Percentiles rank a stretch among this genome's conserved stretches.
Evolutionary conservation across 352 stramenopile genomes (phyloP).

Genomic region (Hyaloperonospora brassicae): DNA sequence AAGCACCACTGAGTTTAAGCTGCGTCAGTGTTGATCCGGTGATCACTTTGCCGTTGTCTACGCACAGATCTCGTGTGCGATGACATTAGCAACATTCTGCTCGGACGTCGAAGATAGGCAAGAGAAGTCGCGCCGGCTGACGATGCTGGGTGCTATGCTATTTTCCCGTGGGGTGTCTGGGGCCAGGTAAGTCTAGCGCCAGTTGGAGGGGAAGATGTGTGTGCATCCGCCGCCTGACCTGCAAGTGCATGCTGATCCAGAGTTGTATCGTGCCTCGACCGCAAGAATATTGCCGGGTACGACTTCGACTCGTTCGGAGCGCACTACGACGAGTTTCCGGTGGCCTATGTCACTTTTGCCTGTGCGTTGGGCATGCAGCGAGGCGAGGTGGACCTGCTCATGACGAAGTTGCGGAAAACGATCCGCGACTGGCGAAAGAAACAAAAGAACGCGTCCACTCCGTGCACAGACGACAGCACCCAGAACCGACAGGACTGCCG

Average conservation of each 20-base stretch:
- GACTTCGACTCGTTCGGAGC: constrained; percentile 92
- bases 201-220: neutral
- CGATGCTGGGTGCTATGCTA: constrained; percentile 97
- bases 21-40: neutral
- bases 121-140: constrained; percentile 41
- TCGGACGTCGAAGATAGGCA: constrained; percentile 15
- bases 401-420: constrained; percentile 87
- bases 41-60: constrained; percentile 1
- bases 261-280: constrained; percentile 82
- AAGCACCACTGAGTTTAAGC: neutral
- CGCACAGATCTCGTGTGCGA: constrained; percentile 68
- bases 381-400: constrained; percentile 89
- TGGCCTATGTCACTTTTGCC: constrained; percentile 94
- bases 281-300: constrained; percentile 86
- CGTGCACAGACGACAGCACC: constrained; percentile 1
- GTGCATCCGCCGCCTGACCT: constrained; percentile 2
- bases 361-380: constrained; percentile 92
- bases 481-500: neutral
- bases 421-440: constrained; percentile 80
- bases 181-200: constrained; percentile 47
- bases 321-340: constrained; percentile 77
- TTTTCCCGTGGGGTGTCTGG: constrained; percentile 95
- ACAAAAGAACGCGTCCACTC: constrained; percentile 11
- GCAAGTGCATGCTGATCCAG: constrained; percentile 17
- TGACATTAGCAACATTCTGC: constrained; percentile 85